phyloP scores from a whole-genome alignment of 805 yeast genomes.

The Saturnispora sekii region DNA sequence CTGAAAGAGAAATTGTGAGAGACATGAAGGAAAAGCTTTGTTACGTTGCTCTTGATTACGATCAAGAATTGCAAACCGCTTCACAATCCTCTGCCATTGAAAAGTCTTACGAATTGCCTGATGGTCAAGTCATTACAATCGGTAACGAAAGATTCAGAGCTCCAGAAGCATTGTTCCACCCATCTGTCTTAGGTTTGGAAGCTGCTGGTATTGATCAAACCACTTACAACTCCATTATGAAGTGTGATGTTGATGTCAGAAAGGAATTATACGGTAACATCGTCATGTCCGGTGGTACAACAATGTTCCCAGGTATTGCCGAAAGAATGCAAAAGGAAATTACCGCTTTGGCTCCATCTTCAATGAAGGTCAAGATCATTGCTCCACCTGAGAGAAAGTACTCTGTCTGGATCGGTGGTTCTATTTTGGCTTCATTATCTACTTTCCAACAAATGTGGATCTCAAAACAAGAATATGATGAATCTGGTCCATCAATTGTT shows the following conservation, averaged over 20 bases:
- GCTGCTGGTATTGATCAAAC: constrained; percentile 99
- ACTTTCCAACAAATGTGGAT: constrained; percentile 99
- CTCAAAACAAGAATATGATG: constrained; percentile 99
- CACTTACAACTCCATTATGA: constrained; percentile 87
- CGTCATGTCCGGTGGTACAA: constrained; percentile 99
- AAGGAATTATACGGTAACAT: constrained; percentile 98
- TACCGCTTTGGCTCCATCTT: constrained; percentile 98
- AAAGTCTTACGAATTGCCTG: constrained; percentile 98
- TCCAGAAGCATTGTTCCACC: constrained; percentile 99
- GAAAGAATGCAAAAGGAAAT: constrained; percentile 99
- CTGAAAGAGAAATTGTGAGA: constrained; percentile 94
- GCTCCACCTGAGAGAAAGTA: constrained; percentile 99
- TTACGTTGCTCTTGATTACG: constrained; percentile 98
- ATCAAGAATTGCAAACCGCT: constrained; percentile 99
- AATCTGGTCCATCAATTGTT: constrained; percentile 99
- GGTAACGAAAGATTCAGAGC: constrained; percentile 99
- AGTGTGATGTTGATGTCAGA: constrained; percentile 98
- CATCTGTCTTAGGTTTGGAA: constrained; percentile 81
- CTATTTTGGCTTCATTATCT: constrained; percentile 94
- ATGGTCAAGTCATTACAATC: constrained; percentile 98
- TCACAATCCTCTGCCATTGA: constrained; percentile 97
- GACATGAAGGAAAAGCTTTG: constrained; percentile 98
- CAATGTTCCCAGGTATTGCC: constrained; percentile 99
- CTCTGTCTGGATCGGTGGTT: constrained; percentile 99
- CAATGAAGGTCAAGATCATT: constrained; percentile 98